Conservation (phyloP, 208 protist species). For the Entamoeba moshkovskii region DNA sequence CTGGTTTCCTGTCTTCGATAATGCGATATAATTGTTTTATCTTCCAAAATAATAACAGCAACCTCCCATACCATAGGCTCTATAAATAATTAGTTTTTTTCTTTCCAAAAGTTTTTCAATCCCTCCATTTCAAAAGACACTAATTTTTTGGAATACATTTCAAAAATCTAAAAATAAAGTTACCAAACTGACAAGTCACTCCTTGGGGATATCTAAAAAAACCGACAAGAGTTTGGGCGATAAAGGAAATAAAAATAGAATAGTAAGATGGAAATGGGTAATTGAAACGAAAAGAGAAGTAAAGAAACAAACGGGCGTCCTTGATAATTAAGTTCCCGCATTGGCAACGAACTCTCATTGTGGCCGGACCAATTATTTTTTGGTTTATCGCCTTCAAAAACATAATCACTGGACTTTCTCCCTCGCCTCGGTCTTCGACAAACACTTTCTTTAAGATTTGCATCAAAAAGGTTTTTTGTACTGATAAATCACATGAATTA, state of each 20-base stretch:
- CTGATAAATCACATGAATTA: background rate
- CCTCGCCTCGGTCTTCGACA: background rate
- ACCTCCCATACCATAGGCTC: background rate
- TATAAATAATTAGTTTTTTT: background rate
- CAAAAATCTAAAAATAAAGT: too few species aligned
- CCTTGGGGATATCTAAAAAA: too few species aligned
- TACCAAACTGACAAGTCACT: too few species aligned
- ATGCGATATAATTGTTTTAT: background rate
- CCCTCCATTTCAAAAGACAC: too few species aligned
- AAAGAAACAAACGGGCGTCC: background rate
- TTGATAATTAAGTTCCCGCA: background rate
- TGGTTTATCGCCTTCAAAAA: background rate
- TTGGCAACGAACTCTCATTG: background rate
- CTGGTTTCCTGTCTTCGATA: background rate
- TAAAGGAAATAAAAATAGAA: too few species aligned
- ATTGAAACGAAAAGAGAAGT: too few species aligned
- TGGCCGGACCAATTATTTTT: background rate
- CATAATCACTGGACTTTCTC: background rate
- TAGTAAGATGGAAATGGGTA: too few species aligned
- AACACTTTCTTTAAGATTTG: background rate
- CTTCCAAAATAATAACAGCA: background rate
- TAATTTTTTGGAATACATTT: too few species aligned
- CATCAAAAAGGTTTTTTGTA: constrained; percentile 3
- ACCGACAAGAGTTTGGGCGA: too few species aligned
- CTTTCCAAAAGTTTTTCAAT: background rate